Conservation (phyloP, 805 yeast species). For the Ogataea zsoltii region DNA sequence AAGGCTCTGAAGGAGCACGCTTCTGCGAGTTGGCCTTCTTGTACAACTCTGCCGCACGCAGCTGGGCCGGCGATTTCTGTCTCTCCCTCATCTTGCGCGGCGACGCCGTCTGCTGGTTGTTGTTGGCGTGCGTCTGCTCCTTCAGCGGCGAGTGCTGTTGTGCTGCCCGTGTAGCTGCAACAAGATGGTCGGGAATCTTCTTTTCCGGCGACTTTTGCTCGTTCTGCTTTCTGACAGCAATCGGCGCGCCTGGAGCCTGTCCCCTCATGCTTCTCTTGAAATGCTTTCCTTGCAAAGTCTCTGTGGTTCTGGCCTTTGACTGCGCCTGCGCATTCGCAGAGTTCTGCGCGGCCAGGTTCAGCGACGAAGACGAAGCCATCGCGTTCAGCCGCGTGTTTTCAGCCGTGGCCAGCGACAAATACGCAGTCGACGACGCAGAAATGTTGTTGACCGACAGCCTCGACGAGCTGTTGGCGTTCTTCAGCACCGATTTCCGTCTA, state of each 20-base stretch:
- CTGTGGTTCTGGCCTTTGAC: slow-evolving; percentile 10
- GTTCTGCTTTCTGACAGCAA: slow-evolving; percentile 31
- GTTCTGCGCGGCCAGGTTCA: slow-evolving; percentile 28
- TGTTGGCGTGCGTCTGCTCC: slow-evolving; percentile 2
- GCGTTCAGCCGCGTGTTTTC: slow-evolving; percentile 78
- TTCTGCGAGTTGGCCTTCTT: slow-evolving; percentile 46
- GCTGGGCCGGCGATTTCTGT: slow-evolving; percentile 26
- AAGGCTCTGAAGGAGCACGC: slow-evolving; percentile 11
- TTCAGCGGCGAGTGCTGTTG: slow-evolving; percentile 23
- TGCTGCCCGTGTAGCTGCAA: slow-evolving; percentile 37
- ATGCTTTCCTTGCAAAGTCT: slow-evolving; percentile 32
- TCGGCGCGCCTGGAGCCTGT: slow-evolving; percentile 11
- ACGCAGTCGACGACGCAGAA: slow-evolving; percentile 61
- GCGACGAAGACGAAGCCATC: slow-evolving; percentile 43
- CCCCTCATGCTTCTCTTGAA: slow-evolving; percentile 28
- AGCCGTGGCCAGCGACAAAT: slow-evolving; percentile 70
- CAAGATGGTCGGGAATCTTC: slow-evolving; percentile 19
- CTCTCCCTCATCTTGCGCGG: slow-evolving; percentile 8
- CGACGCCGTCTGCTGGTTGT: slow-evolving; percentile 8
- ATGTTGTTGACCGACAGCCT: slow-evolving; percentile 18
- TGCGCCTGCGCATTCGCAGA: slow-evolving; percentile 16
- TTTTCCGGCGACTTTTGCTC: slow-evolving; percentile 16
- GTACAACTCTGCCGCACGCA: slow-evolving; percentile 54
- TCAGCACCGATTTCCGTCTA: slow-evolving; percentile 51
- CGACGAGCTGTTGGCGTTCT: slow-evolving; percentile 30